A percentile compares a stretch with the other conserved stretches of the same genome.
Evolutionary conservation across 257 asterid genomes (phyloP).

Genomic region (Sherardia arvensis): DNA sequence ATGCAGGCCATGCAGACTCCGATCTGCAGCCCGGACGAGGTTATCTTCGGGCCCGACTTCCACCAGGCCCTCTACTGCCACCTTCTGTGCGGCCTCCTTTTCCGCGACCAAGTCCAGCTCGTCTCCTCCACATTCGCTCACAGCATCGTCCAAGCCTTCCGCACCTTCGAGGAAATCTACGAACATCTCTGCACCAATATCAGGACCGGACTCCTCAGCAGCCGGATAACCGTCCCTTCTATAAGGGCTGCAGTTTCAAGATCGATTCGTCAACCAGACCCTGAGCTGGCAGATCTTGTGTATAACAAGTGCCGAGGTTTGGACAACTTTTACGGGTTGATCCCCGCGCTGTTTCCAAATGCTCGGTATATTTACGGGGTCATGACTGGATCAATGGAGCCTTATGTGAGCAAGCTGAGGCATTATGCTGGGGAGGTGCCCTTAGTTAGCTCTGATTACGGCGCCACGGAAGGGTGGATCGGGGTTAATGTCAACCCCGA

Average conservation of each 20-base stretch:
- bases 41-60: slow-evolving; percentile 82
- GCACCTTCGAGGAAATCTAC: slow-evolving; percentile 72
- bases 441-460: slow-evolving; percentile 77
- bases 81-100: slow-evolving; percentile 72
- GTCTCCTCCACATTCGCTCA: slow-evolving; percentile 85
- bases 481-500: slow-evolving; percentile 73
- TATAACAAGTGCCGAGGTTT: slow-evolving; percentile 35
- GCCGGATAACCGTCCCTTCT: slow-evolving; percentile 57
- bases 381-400: slow-evolving; percentile 98
- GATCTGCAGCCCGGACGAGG: slow-evolving; percentile 90
- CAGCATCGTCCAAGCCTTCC: slow-evolving; percentile 79
- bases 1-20: slow-evolving; percentile 81
- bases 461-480: slow-evolving; percentile 94
- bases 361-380: slow-evolving; percentile 69
- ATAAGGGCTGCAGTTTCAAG: slow-evolving; percentile 49
- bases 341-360: slow-evolving; percentile 62
- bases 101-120: slow-evolving; percentile 58
- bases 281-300: slow-evolving; percentile 48
- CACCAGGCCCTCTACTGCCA: slow-evolving; percentile 86
- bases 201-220: slow-evolving; percentile 51
- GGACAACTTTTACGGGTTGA: slow-evolving; percentile 71
- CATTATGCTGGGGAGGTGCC: slow-evolving; percentile 81
- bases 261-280: slow-evolving; percentile 50
- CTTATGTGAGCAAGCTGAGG: slow-evolving; percentile 67
- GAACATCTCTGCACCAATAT: slow-evolving; percentile 61